A percentile compares a stretch with the other conserved stretches of the same genome.
phyloP scores from a whole-genome alignment of 2,329 filamentous ascomycete species.

The Aspergillus ustus region DNA sequence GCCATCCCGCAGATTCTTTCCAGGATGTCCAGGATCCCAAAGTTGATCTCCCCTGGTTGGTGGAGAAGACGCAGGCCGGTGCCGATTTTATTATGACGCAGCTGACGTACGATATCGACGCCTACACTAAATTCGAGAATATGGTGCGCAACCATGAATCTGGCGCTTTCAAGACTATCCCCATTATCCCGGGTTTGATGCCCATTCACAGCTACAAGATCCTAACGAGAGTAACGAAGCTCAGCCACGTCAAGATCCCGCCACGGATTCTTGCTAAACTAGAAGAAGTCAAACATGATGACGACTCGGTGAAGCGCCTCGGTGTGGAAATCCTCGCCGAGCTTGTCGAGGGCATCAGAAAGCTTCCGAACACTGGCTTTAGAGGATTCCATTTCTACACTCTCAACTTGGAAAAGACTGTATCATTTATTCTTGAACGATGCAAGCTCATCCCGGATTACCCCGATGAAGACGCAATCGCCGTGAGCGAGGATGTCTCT shows the following conservation, averaged over 20 bases:
- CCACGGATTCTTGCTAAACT: conserved; percentile 68
- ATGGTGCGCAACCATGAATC: conserved; percentile 79
- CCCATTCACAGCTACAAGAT: conserved; percentile 98
- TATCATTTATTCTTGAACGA: conserved; percentile 88
- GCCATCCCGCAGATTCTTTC: conserved; percentile 88
- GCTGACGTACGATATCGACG: conserved; percentile 88
- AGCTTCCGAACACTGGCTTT: conserved; percentile 62
- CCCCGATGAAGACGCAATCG: conserved; percentile 54
- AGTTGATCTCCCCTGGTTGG: conserved; percentile 79
- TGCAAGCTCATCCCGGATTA: conserved; percentile 76
- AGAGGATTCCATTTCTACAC: conserved; percentile 97
- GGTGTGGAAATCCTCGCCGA: conserved; percentile 73
- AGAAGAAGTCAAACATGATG: conserved; percentile 51
- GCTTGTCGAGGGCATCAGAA: conserved; percentile 77
- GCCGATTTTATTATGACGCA: conserved; percentile 99
- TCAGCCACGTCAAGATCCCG: conserved; percentile 87
- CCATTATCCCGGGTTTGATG: conserved; percentile 95
- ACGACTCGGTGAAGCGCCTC: conserved; percentile 53
- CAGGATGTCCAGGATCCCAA: conserved; percentile 72
- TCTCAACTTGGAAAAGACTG: conserved; percentile 92
- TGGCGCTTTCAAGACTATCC: conserved; percentile 81
- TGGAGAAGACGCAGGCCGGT: conserved; percentile 88
- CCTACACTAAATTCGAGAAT: conserved; percentile 80
- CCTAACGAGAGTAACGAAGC: conserved; percentile 88
- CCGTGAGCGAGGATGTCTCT: conserved; percentile 38